phyloP scores from a whole-genome alignment of 305 asterid genomes.

The Fraxinus xanthoxyloides region DNA sequence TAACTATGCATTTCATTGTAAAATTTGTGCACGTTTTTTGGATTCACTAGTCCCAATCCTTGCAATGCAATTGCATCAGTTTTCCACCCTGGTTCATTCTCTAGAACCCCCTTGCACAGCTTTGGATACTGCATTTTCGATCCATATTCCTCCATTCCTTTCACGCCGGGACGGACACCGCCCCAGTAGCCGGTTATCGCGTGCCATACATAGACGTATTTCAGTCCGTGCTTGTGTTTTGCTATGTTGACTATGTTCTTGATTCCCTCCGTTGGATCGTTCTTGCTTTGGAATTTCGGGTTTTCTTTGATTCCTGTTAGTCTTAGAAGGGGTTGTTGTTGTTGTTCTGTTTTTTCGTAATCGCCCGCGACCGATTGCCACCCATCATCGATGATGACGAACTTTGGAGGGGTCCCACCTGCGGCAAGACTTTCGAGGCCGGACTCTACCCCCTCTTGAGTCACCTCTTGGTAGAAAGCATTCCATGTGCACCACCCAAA shows the following conservation, averaged over 20 bases:
- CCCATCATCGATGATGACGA: conserved; percentile 72
- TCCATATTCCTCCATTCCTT: conserved; percentile 47
- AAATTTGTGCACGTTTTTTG: conserved; percentile 44
- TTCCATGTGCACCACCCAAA: conserved; percentile 99
- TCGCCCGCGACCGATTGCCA: conserved; percentile 61
- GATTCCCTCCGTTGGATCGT: conserved; percentile 51
- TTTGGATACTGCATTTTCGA: conserved; percentile 66
- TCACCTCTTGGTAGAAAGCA: conserved; percentile 85
- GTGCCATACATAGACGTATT: conserved; percentile 67
- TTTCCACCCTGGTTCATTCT: conserved; percentile 79
- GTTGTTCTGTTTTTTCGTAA: not conserved
- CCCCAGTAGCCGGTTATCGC: conserved; percentile 69
- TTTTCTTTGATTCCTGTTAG: conserved; percentile 80
- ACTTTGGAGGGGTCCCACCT: conserved; percentile 74
- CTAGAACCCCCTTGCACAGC: conserved; percentile 64
- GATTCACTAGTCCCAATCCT: conserved; percentile 52
- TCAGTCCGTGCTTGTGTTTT: conserved; percentile 72
- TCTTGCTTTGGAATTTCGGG: conserved; percentile 56
- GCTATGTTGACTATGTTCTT: conserved; percentile 62
- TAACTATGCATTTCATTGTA: conserved; percentile 57
- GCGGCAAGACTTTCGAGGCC: conserved; percentile 67
- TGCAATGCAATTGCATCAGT: conserved; percentile 49
- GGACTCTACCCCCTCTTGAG: conserved; percentile 73
- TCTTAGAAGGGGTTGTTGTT: conserved; percentile 34
- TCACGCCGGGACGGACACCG: conserved; percentile 47